Evolutionary conservation across 1,284 basidiomycete genomes (phyloP).

Genomic region (Papiliotrema flavescens): DNA sequence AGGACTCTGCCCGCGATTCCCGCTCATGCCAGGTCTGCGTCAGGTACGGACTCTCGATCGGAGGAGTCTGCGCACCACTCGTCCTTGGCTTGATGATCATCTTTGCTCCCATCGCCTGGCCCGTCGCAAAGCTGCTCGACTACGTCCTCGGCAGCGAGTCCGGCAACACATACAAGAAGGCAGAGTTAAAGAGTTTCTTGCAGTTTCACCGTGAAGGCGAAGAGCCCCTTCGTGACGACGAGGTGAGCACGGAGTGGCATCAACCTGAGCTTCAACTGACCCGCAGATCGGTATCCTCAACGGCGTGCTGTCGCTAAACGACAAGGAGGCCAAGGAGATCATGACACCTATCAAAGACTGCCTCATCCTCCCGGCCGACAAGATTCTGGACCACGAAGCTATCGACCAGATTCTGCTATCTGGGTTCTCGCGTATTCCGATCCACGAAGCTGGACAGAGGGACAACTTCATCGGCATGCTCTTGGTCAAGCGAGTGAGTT

Average conservation of each 20-base stretch:
- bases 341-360: conserved; percentile 75
- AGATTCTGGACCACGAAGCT: conserved; percentile 71
- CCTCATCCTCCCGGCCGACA: conserved; percentile 58
- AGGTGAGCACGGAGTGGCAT: conserved; percentile 20
- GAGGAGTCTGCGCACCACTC: conserved; percentile 81
- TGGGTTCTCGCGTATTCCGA: conserved; percentile 91
- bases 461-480: conserved; percentile 81
- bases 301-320: conserved; percentile 79
- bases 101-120: conserved; percentile 78
- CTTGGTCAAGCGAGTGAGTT: conserved; percentile 71
- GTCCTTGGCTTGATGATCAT: conserved; percentile 67
- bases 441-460: conserved; percentile 73
- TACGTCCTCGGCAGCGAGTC: conserved; percentile 68
- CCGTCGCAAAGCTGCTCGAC: conserved; percentile 83
- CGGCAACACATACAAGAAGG: conserved; percentile 72
- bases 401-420: conserved; percentile 70
- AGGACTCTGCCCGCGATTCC: neutral
- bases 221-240: conserved; percentile 82
- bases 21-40: conserved; percentile 67
- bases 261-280: conserved; percentile 1
- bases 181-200: conserved; percentile 87
- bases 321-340: conserved; percentile 74
- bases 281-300: conserved; percentile 75
- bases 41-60: conserved; percentile 84
- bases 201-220: conserved; percentile 80